These are phyloP conservation scores for Rhamnella rubrinervis DNA, from an alignment of 331 rosid species.

Conservation along the genomic window DNA sequence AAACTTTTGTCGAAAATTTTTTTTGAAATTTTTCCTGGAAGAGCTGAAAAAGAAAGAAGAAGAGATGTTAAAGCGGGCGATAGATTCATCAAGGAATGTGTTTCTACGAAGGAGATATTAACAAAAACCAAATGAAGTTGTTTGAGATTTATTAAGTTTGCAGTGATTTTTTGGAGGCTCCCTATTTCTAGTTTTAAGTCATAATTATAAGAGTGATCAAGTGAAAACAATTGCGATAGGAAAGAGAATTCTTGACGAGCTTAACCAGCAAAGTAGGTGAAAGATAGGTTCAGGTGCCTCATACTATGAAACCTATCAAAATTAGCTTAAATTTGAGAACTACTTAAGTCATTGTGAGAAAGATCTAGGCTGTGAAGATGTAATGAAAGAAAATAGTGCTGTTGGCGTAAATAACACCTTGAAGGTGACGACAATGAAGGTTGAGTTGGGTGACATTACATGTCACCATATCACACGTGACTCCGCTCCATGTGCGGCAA, in stretches of 20 bases:
- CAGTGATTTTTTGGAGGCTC: not conserved
- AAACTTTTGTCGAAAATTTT: no score
- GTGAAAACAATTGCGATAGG: slow-evolving; percentile 3
- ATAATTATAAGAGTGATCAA: not conserved
- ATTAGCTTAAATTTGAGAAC: not conserved
- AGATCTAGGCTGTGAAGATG: slow-evolving; percentile 18
- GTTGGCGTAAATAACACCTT: slow-evolving; percentile 5
- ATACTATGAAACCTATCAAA: slow-evolving; percentile 16
- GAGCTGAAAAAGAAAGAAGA: accelerated
- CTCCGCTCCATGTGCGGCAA: slow-evolving; percentile 30
- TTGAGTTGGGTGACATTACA: slow-evolving; percentile 13
- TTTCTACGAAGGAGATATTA: not conserved
- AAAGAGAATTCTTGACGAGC: not conserved
- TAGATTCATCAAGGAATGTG: slow-evolving; percentile 11
- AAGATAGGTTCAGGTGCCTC: slow-evolving; percentile 12
- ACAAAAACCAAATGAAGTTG: not conserved
- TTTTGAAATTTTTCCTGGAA: not conserved
- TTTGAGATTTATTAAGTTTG: slow-evolving; percentile 9
- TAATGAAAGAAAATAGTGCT: slow-evolving; percentile 16
- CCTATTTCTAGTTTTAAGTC: not conserved
- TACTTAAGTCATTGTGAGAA: not conserved
- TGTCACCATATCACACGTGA: slow-evolving; percentile 17
- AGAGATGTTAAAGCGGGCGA: slow-evolving; percentile 33
- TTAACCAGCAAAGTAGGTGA: not conserved
- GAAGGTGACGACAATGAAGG: slow-evolving; percentile 4